Evolutionary conservation across 83 land plant species (phyloP).

Genomic region (Picea abies): DNA sequence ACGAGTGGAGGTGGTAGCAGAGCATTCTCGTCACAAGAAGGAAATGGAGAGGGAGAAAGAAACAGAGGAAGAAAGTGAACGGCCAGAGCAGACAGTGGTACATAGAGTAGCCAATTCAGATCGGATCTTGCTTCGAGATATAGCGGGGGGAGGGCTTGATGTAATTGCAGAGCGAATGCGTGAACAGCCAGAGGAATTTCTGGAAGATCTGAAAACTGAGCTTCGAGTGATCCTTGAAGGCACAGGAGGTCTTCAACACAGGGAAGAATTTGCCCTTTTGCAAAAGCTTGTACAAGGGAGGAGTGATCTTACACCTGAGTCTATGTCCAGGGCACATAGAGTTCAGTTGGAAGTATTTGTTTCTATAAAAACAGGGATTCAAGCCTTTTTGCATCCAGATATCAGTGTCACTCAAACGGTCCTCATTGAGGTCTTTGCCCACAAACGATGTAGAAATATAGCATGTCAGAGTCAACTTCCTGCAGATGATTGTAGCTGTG

Average conservation of each 20-base stretch:
- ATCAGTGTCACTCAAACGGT: conserved; percentile 74
- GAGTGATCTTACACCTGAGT: conserved; percentile 70
- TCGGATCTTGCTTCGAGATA: conserved; percentile 68
- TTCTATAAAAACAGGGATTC: conserved; percentile 89
- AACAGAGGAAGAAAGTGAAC: conserved; percentile 45
- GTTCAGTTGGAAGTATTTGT: conserved; percentile 89
- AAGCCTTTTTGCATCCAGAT: conserved; percentile 90
- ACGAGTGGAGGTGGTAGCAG: conserved; percentile 20
- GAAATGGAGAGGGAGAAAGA: conserved; percentile 39
- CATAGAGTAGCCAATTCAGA: conserved; percentile 63
- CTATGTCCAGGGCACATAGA: conserved; percentile 67
- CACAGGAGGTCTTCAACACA: conserved; percentile 72
- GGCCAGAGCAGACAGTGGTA: conserved; percentile 65
- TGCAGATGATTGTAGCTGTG: conserved; percentile 89
- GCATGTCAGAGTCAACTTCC: conserved; percentile 85
- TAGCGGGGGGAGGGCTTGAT: conserved; percentile 73
- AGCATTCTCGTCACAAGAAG: conserved; percentile 24
- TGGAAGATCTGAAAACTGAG: conserved; percentile 76
- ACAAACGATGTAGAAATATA: conserved; percentile 89
- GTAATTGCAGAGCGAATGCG: conserved; percentile 69
- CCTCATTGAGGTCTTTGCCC: conserved; percentile 81
- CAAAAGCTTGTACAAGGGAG: conserved; percentile 80
- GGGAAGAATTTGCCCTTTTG: conserved; percentile 80
- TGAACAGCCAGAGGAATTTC: conserved; percentile 71
- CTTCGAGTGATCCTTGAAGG: conserved; percentile 83